Base-by-base conservation (phyloP, 352 stramenopile species). In the Pythium utonaiense region DNA sequence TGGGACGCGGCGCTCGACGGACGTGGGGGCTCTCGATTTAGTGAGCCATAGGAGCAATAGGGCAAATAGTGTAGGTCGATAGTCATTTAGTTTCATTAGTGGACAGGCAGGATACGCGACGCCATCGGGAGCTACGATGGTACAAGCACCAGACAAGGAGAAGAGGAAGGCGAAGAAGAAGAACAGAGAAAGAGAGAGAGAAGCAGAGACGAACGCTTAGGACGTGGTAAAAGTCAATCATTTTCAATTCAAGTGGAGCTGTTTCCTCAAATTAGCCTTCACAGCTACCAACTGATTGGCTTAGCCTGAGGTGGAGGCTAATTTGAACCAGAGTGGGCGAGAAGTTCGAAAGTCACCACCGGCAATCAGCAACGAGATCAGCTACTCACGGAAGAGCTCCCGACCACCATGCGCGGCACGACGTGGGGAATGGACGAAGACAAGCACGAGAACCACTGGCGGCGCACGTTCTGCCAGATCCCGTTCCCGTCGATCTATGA, bases 401-500 rank as follows among this genome's bases (percentile, higher is more conserved):
- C 31, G 27, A 58, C 36, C 24, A 57, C 7, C 3, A 68, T 68
- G 62, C 53, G 48, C 17, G 68, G 67, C 53, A 68, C 62, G 67
- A 65, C 61, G 54, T 66, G 68, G 70, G 64, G 55, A 28, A 58
- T 65, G 41, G 73, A 71, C 49, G 72, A 85, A 21, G 77, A 88
- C 64, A 75, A 74, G 49, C 69, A 71, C 27, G 85, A 95, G 75
- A 93, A 95, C 73, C 77, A 93, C 53, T 92, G 80, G 75, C 81
- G 85, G 17, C 83, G 85, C 49, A 95, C 85, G 56, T 95, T 95
- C 72, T 95, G 85, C 62, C 85, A 95, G 69, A 80, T 95, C 57
- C 83, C 85, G 30, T 89, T 93, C 49, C 60, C 59, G 27, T 65
- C 80, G 55, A 95, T 95, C 69, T 89, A 92, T 59, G 77, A 83